Evolutionary conservation across 345 rosid species (phyloP), one percentile per base, ranked within the genome.

Genomic region (Eucalyptus pauciflora): DNA sequence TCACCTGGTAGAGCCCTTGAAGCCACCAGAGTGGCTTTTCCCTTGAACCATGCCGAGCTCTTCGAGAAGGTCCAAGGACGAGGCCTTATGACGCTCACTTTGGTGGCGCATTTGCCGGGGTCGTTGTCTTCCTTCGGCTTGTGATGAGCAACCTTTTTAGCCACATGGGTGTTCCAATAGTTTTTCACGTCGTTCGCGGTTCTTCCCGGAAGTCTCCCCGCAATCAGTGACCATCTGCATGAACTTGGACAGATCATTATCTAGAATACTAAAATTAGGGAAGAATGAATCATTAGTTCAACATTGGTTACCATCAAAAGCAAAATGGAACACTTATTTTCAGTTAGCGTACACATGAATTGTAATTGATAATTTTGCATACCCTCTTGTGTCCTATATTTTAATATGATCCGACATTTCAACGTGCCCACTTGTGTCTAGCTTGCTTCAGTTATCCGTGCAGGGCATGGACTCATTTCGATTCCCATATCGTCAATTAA

Each of bases 201-300:
- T 60, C 93, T 90, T 87, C 92, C 92, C 37, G 90, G 93, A 33
- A 89, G 85, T 86, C 93, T 90, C 27, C 93, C 92, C 1, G 91
- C 92, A 60, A 90, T 92, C 90, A 89, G 16, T 13, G 93, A 88
- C 93, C 93, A 92, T 86, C 93, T 92, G 88, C 24, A 54, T 37
- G 17, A 27, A n/a, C 49, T 58, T 45, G 50, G 17, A 41, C 50
- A 86, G 16, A 43, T 86, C 64, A 86, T 51, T 15, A 17, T 50
- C 87, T 10, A 22, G 33, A n/a, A 20, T 29, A 18, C 8, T 41
- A 52, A 10, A 18, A 50, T 20, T 43, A 67, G 49, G 58, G 46
- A 56, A 31, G 48, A 67, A 37, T 33, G 27, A 41, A 8, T 76
- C 27, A 37, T 76, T 37, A 76, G 83, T 20, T 76, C 83, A 76